A percentile compares a stretch with the other conserved stretches of the same genome.
Evolutionary conservation across 495 filamentous ascomycete genomes (phyloP).

Genomic region (Aspergillus saccharolyticus): DNA sequence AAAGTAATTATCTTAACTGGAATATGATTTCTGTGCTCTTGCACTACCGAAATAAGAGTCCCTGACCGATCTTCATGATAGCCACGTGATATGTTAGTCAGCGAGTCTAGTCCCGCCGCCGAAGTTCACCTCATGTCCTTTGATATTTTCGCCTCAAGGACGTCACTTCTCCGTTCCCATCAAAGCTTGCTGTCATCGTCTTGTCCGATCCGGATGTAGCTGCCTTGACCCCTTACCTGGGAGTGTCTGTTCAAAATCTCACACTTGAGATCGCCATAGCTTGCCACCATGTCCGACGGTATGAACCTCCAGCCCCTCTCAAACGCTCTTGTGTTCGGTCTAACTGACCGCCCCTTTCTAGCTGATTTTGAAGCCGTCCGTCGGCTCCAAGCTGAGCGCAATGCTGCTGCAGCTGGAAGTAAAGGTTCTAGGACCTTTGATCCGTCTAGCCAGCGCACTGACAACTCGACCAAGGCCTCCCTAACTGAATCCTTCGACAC

Average conservation of each 20-base stretch:
- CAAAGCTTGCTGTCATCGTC: conserved; percentile 29
- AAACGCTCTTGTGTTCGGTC: neutral
- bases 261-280: conserved; percentile 19
- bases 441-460: conserved; percentile 79
- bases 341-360: conserved; percentile 27
- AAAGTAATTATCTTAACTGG: too few relatives aligned
- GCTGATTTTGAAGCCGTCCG: conserved; percentile 80
- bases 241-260: conserved; percentile 27
- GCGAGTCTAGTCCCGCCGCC: conserved; percentile 9
- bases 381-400: conserved; percentile 87
- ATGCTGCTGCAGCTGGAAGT: conserved; percentile 72
- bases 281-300: conserved; percentile 59
- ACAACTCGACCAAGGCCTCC: conserved; percentile 89
- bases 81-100: conserved; percentile 17
- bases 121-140: conserved; percentile 15
- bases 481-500: conserved; percentile 94
- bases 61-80: neutral
- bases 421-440: conserved; percentile 88
- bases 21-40: neutral
- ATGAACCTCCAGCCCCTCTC: conserved; percentile 25
- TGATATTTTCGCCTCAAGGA: conserved; percentile 11
- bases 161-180: conserved; percentile 19
- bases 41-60: neutral
- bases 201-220: conserved; percentile 41
- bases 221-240: conserved; percentile 28